A percentile compares a stretch with the other conserved stretches of the same genome.
phyloP scores from a whole-genome alignment of 495 filamentous ascomycete species.

The Chaetomium fimeti region DNA sequence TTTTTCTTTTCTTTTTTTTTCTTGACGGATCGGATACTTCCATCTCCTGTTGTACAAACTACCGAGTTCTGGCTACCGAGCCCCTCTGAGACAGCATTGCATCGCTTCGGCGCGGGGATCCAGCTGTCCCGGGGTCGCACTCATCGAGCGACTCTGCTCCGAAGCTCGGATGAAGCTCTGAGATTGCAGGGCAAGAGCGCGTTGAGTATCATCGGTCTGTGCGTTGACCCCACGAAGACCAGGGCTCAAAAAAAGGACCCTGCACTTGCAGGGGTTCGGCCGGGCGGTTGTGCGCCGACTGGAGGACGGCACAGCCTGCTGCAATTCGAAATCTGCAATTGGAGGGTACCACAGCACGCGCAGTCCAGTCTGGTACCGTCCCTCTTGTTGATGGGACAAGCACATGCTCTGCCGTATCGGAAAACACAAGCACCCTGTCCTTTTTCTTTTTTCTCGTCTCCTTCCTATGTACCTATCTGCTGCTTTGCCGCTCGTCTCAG shows the following conservation, averaged over 20 bases:
- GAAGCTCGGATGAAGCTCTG: background rate
- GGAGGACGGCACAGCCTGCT: slow-evolving; percentile 7
- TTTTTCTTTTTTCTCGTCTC: slow-evolving; percentile 1
- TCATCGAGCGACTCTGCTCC: background rate
- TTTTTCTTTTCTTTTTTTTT: background rate
- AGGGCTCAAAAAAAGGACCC: slow-evolving; percentile 10
- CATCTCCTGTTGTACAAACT: background rate
- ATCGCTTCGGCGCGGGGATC: background rate
- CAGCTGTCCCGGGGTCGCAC: background rate
- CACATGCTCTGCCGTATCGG: background rate
- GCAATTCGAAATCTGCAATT: slow-evolving; percentile 8
- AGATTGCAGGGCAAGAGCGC: background rate
- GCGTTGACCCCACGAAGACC: slow-evolving; percentile 1
- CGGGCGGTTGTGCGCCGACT: background rate
- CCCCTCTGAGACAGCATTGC: slow-evolving; percentile 10
- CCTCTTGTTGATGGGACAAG: no score
- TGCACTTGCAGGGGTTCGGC: slow-evolving; percentile 5
- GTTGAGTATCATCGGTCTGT: background rate
- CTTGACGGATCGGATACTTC: background rate
- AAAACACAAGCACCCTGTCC: background rate
- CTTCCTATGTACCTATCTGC: background rate
- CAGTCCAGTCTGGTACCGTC: background rate
- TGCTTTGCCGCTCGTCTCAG: slow-evolving; percentile 8
- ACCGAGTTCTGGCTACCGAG: background rate
- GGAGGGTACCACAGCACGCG: background rate